Conservation (phyloP, 345 rosid genomes). For the Cardamine chenopodiifolia region DNA sequence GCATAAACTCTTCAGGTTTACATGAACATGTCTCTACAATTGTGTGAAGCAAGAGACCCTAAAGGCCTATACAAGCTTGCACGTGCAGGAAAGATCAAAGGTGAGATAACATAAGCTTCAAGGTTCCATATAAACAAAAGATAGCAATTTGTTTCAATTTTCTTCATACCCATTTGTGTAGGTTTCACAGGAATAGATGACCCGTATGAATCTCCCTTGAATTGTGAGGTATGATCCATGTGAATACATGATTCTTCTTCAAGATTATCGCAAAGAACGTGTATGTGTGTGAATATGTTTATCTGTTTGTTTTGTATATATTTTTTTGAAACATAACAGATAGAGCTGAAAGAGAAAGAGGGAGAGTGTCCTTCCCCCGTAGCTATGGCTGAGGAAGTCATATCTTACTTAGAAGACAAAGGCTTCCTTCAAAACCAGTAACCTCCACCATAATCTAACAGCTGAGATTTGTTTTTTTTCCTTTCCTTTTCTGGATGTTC, state of each 20-base stretch:
- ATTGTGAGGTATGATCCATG: conserved; percentile 64
- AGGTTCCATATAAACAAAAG: conserved; percentile 11
- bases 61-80: conserved; percentile 95
- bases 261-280: neutral
- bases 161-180: conserved; percentile 32
- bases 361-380: conserved; percentile 74
- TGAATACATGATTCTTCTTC: conserved; percentile 11
- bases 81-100: conserved; percentile 90
- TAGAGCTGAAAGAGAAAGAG: conserved; percentile 64
- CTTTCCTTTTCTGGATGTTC: neutral
- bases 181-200: conserved; percentile 98
- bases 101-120: conserved; percentile 44
- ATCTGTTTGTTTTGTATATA: neutral
- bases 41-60: conserved; percentile 88
- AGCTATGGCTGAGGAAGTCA: conserved; percentile 73
- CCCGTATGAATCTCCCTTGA: conserved; percentile 83
- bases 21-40: conserved; percentile 80
- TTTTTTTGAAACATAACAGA: conserved; percentile 46
- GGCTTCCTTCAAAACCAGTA: conserved; percentile 63
- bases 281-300: conserved; percentile 1
- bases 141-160: neutral
- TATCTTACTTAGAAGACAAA: conserved; percentile 69
- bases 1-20: conserved; percentile 66
- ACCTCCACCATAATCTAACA: conserved; percentile 28
- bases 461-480: conserved; percentile 3